Percentiles rank a stretch among this genome's conserved stretches.
Conservation (phyloP, 805 yeast species). For the Saccharomycopsis oosterbeekiorum region DNA sequence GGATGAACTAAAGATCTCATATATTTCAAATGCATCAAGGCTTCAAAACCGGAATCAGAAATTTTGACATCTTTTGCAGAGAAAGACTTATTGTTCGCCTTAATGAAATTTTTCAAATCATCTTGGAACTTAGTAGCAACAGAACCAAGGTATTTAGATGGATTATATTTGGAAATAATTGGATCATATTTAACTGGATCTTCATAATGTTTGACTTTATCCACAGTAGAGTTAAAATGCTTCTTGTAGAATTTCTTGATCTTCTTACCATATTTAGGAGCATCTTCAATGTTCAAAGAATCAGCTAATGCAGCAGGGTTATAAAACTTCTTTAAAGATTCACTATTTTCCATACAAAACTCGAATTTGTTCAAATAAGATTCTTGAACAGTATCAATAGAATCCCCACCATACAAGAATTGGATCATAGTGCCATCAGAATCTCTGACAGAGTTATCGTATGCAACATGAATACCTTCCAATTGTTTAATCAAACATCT, state of each 20-base stretch:
- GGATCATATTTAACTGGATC: conserved; percentile 74
- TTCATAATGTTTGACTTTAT: conserved; percentile 57
- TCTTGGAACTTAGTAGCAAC: conserved; percentile 85
- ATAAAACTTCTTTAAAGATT: conserved; percentile 75
- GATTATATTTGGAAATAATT: conserved; percentile 73
- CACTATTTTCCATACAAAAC: conserved; percentile 87
- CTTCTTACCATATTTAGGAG: conserved; percentile 73
- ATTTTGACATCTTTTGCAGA: conserved; percentile 34
- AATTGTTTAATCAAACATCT: conserved; percentile 96
- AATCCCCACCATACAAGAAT: conserved; percentile 96
- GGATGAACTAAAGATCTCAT: conserved; percentile 93
- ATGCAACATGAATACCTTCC: conserved; percentile 91
- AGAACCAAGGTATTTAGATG: conserved; percentile 84
- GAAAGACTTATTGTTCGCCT: conserved; percentile 44
- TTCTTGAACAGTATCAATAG: conserved; percentile 89
- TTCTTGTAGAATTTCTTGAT: conserved; percentile 52
- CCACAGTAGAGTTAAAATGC: conserved; percentile 14
- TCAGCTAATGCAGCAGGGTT: conserved; percentile 66
- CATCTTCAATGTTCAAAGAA: conserved; percentile 76
- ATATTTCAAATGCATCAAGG: conserved; percentile 95
- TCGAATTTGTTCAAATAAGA: conserved; percentile 88
- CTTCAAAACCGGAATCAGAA: conserved; percentile 72
- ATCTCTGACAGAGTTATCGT: conserved; percentile 93
- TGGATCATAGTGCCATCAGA: conserved; percentile 90
- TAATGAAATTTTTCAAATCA: conserved; percentile 63